Base-by-base conservation (phyloP, 306 rosid species). In the Castanopsis chinensis region DNA sequence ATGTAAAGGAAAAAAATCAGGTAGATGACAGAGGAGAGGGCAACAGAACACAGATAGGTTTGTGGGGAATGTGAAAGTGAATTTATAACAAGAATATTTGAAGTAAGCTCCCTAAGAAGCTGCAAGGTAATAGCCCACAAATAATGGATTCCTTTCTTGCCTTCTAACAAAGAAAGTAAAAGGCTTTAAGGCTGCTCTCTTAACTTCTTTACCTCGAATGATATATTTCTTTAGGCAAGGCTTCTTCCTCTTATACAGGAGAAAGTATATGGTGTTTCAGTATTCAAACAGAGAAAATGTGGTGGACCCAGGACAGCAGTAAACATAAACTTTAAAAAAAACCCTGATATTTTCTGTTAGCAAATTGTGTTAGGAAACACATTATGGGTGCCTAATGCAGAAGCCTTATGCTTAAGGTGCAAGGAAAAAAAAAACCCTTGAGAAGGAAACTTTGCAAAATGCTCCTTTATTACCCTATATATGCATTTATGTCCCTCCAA, bases 121-220 rank as follows among this genome's bases (percentile, higher is more conserved):
- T 83, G 77, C 83, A 81, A 80, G 83, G 88, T 85, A 86, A 79
- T 84, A 80, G 71, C 86, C 76, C 72, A 41, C 10, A 55, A 75
- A 83, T 77, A 76, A 81, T 33, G 89, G 88, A 85, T 87, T 86
- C 89, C 73, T 90, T 79, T 81, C 90, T 85, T 91, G 82, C 85
- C 94, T 87, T 85, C 41, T 49, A 83, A 80, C 73, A 77, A 75
- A 77, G 72, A 75, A 60, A 76, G 74, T 54, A 69, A 41, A 78
- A 79, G 77, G 83, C 60, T 56, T 82, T 5, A 78, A 81, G 73
- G 84, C 79, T 81, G 86, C 73, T 76, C 59, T 76, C 25, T 80
- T 75, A 79, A 54, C 78, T 64, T 82, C 70, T 82, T 79, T 61
- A 71, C 80, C 82, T 79, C 13, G 77, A 78, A 74, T 86, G 81